Conservation (phyloP, 805 yeast species). For the Schwanniomyces polymorphus region DNA sequence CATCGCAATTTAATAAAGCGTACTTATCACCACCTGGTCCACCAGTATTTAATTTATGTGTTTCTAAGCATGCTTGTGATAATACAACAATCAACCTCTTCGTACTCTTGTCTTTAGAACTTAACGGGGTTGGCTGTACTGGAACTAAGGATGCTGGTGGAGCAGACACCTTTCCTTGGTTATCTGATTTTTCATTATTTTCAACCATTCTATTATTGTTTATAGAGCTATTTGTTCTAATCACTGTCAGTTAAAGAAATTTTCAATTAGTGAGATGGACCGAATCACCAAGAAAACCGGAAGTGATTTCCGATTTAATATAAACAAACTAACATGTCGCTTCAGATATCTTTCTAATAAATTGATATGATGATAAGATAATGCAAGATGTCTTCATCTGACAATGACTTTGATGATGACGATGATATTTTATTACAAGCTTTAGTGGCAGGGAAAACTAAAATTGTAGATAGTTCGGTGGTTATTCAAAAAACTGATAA, state of each 20-base stretch:
- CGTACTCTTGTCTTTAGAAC: slow-evolving; percentile 82
- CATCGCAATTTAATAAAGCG: slow-evolving; percentile 94
- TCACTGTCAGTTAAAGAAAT: background rate
- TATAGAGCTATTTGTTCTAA: background rate
- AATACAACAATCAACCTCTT: slow-evolving; percentile 91
- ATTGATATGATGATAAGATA: background rate
- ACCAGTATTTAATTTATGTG: slow-evolving; percentile 84
- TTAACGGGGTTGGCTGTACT: slow-evolving; percentile 76
- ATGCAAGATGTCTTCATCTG: slow-evolving; percentile 9
- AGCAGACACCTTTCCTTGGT: slow-evolving; percentile 17
- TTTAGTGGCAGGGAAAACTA: slow-evolving; percentile 34
- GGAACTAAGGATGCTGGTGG: slow-evolving; percentile 78
- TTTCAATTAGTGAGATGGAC: background rate
- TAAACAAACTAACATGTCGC: background rate
- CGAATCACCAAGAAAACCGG: background rate
- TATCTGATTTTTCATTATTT: slow-evolving; percentile 5
- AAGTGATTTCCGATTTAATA: background rate
- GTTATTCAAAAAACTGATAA: slow-evolving; percentile 5
- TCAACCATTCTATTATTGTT: slow-evolving; percentile 5
- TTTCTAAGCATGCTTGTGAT: slow-evolving; percentile 93
- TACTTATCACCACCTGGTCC: slow-evolving; percentile 83
- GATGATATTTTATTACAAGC: slow-evolving; percentile 48
- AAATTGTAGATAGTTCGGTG: slow-evolving; percentile 8
- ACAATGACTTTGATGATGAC: slow-evolving; percentile 36
- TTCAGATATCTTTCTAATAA: background rate